Conservation (phyloP, 2,329 filamentous ascomycete genomes). For the Exophiala lecanii-corni region DNA sequence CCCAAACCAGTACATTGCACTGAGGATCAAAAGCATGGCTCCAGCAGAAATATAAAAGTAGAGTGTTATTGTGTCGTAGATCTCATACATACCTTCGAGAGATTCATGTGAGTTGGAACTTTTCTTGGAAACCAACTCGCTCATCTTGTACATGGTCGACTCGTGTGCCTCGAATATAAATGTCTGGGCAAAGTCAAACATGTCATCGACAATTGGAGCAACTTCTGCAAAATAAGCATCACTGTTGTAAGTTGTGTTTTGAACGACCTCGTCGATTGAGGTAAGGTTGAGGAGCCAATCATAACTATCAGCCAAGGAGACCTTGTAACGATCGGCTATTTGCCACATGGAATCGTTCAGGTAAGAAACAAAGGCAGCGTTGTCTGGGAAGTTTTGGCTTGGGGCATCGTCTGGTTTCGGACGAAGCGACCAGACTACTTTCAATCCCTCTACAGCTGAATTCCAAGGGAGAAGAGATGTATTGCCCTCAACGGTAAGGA, state of each 20-base stretch:
- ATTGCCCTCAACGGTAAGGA: slow-evolving; percentile 56
- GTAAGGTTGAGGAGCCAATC: background rate
- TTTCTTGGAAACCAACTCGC: background rate
- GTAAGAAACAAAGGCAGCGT: background rate
- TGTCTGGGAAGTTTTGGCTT: background rate
- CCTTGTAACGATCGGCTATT: background rate
- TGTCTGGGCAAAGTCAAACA: background rate
- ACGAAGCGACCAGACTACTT: background rate
- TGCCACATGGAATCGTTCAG: slow-evolving; percentile 2
- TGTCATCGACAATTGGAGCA: slow-evolving; percentile 1
- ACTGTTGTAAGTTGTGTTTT: slow-evolving; percentile 1
- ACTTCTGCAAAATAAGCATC: no score
- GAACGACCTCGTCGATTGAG: background rate
- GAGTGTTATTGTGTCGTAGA: background rate
- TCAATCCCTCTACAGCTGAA: background rate
- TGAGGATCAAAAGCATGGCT: background rate
- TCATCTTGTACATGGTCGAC: background rate
- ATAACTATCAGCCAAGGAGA: background rate
- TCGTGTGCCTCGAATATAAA: slow-evolving; percentile 1
- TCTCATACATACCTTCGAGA: background rate
- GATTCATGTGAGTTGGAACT: background rate
- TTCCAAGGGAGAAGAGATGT: slow-evolving; percentile 8
- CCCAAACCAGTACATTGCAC: slow-evolving; percentile 3
- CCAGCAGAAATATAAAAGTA: slow-evolving; percentile 4
- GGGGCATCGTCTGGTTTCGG: background rate